Conservation (phyloP, 768 basidiomycete genomes). For the Galerina marginata region DNA sequence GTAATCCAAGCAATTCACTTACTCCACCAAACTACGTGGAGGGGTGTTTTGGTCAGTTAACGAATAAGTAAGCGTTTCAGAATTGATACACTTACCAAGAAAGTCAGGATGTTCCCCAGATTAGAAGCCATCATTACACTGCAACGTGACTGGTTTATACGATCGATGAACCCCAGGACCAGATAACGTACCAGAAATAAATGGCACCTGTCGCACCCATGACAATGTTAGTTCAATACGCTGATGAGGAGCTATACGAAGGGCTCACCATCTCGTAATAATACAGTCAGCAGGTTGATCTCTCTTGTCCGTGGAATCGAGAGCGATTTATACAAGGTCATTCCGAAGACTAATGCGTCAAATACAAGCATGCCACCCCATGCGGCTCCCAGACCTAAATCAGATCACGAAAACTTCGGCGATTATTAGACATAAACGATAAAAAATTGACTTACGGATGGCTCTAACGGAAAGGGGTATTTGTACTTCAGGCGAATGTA, state of each 20-base stretch:
- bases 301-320: slow-evolving; percentile 26
- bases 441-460: slow-evolving; percentile 25
- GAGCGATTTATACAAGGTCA: slow-evolving; percentile 48
- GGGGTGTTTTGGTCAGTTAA: neutral
- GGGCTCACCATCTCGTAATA: slow-evolving; percentile 45
- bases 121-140: slow-evolving; percentile 45
- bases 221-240: neutral
- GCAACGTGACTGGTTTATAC: neutral
- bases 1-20: slow-evolving; percentile 11
- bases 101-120: slow-evolving; percentile 42
- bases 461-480: slow-evolving; percentile 18
- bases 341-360: slow-evolving; percentile 43
- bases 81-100: slow-evolving; percentile 33
- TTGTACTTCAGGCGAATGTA: neutral
- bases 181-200: slow-evolving; percentile 40
- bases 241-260: neutral
- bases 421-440: neutral
- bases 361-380: slow-evolving; percentile 48
- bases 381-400: slow-evolving; percentile 36
- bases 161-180: neutral
- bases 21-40: slow-evolving; percentile 37
- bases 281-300: slow-evolving; percentile 33
- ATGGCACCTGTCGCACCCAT: slow-evolving; percentile 35
- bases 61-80: neutral
- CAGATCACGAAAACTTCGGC: neutral